phyloP scores from a whole-genome alignment of 768 basidiomycete genomes.

The Psilocybe subaeruginosa region DNA sequence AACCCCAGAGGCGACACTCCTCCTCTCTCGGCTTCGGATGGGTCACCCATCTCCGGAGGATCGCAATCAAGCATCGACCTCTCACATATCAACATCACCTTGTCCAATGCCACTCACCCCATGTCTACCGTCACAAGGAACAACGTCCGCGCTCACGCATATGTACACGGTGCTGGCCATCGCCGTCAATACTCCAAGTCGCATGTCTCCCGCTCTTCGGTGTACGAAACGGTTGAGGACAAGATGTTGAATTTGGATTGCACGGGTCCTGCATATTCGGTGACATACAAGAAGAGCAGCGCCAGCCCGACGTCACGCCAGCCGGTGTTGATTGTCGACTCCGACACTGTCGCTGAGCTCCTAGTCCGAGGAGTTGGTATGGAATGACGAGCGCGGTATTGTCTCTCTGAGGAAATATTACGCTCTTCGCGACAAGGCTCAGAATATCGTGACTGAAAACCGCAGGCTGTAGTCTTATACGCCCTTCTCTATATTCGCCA shows the following conservation, averaged over 20 bases:
- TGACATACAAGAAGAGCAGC: slow-evolving; percentile 30
- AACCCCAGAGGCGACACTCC: slow-evolving; percentile 74
- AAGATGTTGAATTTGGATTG: slow-evolving; percentile 45
- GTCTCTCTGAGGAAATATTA: slow-evolving; percentile 67
- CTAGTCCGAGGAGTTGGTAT: slow-evolving; percentile 41
- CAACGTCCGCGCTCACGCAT: slow-evolving; percentile 28
- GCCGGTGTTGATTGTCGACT: slow-evolving; percentile 59
- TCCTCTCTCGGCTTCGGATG: slow-evolving; percentile 47
- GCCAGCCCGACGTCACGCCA: slow-evolving; percentile 39
- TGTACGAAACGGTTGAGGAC: slow-evolving; percentile 83
- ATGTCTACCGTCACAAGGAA: slow-evolving; percentile 38
- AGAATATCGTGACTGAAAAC: slow-evolving; percentile 69
- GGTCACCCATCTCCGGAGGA: slow-evolving; percentile 68
- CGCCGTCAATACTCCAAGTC: slow-evolving; percentile 70
- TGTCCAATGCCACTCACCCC: slow-evolving; percentile 60
- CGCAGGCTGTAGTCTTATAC: slow-evolving; percentile 69
- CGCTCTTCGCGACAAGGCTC: slow-evolving; percentile 68
- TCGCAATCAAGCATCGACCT: slow-evolving; percentile 82
- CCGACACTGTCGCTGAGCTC: slow-evolving; percentile 51
- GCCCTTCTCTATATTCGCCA: slow-evolving; percentile 50
- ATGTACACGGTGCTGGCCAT: slow-evolving; percentile 67
- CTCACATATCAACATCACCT: slow-evolving; percentile 55
- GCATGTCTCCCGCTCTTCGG: slow-evolving; percentile 63
- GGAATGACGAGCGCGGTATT: slow-evolving; percentile 75
- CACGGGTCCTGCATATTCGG: slow-evolving; percentile 12